Evolutionary conservation across 2,329 filamentous ascomycete species (phyloP).

Genomic region (Botrytis porri): DNA sequence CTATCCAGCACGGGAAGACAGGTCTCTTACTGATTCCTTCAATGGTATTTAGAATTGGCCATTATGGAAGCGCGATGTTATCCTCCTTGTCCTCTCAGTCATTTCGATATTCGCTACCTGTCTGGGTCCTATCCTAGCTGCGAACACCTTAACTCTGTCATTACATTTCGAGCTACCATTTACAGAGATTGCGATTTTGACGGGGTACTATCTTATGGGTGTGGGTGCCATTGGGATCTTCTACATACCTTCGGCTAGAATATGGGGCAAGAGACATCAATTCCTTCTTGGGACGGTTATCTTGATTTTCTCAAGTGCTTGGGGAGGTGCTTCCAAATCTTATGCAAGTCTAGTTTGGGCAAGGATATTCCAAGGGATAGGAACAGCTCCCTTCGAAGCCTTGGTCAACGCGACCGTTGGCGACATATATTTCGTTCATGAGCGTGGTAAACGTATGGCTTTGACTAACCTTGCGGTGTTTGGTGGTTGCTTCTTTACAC

Average conservation of each 20-base stretch:
- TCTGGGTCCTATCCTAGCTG: conserved; percentile 81
- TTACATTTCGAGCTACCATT: conserved; percentile 64
- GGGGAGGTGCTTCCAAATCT: conserved; percentile 66
- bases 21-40: conserved; percentile 19
- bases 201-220: conserved; percentile 82
- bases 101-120: conserved; percentile 80
- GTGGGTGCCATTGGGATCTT: conserved; percentile 78
- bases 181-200: conserved; percentile 75
- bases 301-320: conserved; percentile 70
- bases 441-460: conserved; percentile 84
- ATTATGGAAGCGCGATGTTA: conserved; percentile 77
- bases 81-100: conserved; percentile 74
- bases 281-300: conserved; percentile 76
- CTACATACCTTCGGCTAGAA: conserved; percentile 80
- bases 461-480: conserved; percentile 69
- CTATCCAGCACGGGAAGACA: not conserved
- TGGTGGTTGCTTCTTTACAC: conserved; percentile 72
- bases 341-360: conserved; percentile 75
- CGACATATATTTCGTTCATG: conserved; percentile 86
- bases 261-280: conserved; percentile 90
- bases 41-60: conserved; percentile 67
- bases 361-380: conserved; percentile 81
- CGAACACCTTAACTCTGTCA: conserved; percentile 77
- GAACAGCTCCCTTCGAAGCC: conserved; percentile 83
- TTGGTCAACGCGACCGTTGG: conserved; percentile 86